Percentiles rank a stretch among this genome's conserved stretches.
These are phyloP conservation scores for Coemansia nantahalensis DNA, from an alignment of 192 early-diverging fungal genomes.

Conservation along the genomic window DNA sequence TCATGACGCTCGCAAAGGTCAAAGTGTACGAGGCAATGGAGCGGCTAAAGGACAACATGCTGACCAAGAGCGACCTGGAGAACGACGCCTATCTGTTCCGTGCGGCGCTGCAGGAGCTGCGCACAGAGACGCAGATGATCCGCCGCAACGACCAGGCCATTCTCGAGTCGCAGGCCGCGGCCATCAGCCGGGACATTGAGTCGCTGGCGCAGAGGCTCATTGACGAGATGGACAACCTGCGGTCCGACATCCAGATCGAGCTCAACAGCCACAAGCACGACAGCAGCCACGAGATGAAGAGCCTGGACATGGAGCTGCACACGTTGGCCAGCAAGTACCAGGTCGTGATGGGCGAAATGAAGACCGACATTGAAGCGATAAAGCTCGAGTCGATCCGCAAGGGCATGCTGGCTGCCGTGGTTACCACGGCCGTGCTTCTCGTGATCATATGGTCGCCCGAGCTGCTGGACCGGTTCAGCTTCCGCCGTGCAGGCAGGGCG, in stretches of 20 bases:
- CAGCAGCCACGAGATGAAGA: constrained; percentile 71
- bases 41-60: constrained; percentile 50
- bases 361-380: constrained; percentile 85
- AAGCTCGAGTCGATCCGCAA: constrained; percentile 80
- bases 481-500: not conserved
- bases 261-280: constrained; percentile 89
- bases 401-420: constrained; percentile 55
- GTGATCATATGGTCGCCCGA: constrained; percentile 39
- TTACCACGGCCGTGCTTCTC: constrained; percentile 33
- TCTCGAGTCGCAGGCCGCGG: constrained; percentile 69
- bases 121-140: constrained; percentile 71
- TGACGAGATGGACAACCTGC: constrained; percentile 76
- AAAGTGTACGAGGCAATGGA: constrained; percentile 47
- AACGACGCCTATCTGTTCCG: constrained; percentile 85
- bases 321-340: constrained; percentile 84
- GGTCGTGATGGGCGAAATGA: constrained; percentile 75
- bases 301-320: constrained; percentile 74
- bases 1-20: constrained; percentile 75
- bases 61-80: constrained; percentile 77
- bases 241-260: constrained; percentile 85
- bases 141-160: constrained; percentile 72
- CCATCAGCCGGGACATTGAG: constrained; percentile 77
- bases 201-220: constrained; percentile 66
- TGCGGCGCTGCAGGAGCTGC: constrained; percentile 77
- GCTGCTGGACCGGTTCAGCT: constrained; percentile 8